phyloP scores from a whole-genome alignment of 345 rosid genomes.

The Gossypium bickii region DNA sequence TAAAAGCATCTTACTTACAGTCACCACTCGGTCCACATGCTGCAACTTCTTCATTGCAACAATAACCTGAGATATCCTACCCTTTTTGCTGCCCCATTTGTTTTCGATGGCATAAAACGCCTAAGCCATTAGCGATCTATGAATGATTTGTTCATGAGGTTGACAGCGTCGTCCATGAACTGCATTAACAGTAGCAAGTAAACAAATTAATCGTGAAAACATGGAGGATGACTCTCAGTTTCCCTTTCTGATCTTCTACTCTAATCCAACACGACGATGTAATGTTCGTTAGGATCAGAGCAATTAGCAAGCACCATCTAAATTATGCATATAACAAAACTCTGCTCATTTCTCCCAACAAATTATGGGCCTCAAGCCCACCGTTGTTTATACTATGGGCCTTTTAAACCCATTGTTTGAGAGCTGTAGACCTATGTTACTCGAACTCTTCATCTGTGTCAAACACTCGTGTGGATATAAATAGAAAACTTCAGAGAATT shows the following conservation, averaged over 20 bases:
- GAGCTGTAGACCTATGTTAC: neutral
- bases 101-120: slow-evolving; percentile 9
- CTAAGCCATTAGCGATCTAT: slow-evolving; percentile 48
- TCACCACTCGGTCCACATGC: neutral
- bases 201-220: slow-evolving; percentile 5
- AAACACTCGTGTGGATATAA: neutral
- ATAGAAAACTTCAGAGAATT: neutral
- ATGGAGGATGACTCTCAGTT: too few relatives aligned
- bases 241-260: too few relatives aligned
- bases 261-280: too few relatives aligned
- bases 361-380: too few relatives aligned
- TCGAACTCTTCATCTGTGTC: neutral
- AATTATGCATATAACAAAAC: too few relatives aligned
- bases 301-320: too few relatives aligned
- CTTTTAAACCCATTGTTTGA: neutral
- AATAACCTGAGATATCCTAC: neutral
- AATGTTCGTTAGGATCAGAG: too few relatives aligned
- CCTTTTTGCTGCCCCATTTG: slow-evolving; percentile 12
- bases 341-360: too few relatives aligned
- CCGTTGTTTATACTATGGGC: neutral
- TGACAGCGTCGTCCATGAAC: slow-evolving; percentile 90
- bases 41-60: slow-evolving; percentile 12
- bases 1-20: slow-evolving; percentile 17
- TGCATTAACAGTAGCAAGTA: slow-evolving; percentile 36
- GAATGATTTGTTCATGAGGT: slow-evolving; percentile 88